Percentiles rank a stretch among this genome's conserved stretches.
Evolutionary conservation across 257 asterid species (phyloP).

Genomic region (Capsicum pubescens): DNA sequence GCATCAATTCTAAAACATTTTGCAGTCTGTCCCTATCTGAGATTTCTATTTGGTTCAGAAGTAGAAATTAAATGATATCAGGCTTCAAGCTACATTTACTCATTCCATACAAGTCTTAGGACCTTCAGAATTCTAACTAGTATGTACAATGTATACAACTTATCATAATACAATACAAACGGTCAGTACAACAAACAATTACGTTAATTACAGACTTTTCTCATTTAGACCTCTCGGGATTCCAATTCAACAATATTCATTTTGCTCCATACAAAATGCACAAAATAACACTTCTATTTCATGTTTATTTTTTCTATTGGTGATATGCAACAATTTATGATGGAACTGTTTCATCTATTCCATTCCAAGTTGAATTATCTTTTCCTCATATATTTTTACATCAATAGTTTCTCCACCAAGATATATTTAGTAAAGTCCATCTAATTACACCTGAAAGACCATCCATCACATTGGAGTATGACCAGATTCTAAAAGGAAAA

Average conservation of each 20-base stretch:
- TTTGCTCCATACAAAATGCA: not conserved
- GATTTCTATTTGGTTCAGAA: not conserved
- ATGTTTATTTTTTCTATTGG: not conserved
- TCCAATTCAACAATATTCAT: not conserved
- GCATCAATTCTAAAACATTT: not conserved
- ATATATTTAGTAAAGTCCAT: not conserved
- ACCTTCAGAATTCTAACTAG: conserved; percentile 1
- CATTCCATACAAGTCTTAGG: not conserved
- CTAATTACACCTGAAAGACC: not conserved
- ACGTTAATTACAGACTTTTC: not conserved
- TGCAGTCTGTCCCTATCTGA: not conserved
- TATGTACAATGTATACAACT: not conserved
- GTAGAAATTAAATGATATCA: not conserved
- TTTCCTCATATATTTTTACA: not conserved
- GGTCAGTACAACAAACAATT: not conserved
- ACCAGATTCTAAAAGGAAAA: not conserved
- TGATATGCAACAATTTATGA: conserved; percentile 20
- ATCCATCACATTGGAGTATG: not conserved
- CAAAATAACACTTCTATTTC: not conserved
- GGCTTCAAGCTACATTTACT: not conserved
- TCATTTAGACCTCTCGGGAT: not conserved
- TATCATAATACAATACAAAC: conserved; percentile 5
- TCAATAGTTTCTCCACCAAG: conserved; percentile 14
- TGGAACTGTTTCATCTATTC: not conserved
- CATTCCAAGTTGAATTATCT: not conserved